Conservation (phyloP, 2,329 filamentous ascomycete species). For the Dactylellina leptospora region DNA sequence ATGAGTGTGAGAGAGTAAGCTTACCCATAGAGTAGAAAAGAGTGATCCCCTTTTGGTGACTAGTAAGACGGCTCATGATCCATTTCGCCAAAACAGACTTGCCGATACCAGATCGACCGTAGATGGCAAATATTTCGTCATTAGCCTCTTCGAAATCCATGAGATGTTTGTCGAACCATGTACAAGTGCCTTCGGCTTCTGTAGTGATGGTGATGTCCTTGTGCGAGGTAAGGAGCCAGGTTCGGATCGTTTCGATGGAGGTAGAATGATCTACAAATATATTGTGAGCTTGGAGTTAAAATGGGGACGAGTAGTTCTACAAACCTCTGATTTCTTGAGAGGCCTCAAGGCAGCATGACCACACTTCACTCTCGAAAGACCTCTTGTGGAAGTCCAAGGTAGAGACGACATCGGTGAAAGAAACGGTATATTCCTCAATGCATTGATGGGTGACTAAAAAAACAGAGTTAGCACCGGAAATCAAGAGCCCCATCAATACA, state of each 20-base stretch:
- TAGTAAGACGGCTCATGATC: conserved; percentile 22
- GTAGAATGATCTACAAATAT: conserved; percentile 5
- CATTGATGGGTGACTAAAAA: conserved; percentile 13
- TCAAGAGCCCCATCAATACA: too few species aligned
- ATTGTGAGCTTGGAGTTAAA: not conserved
- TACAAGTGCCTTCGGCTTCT: conserved; percentile 29
- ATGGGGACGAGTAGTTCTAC: not conserved
- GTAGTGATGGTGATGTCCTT: conserved; percentile 22
- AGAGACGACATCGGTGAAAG: conserved; percentile 13
- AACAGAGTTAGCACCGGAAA: not conserved
- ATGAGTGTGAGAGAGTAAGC: not conserved
- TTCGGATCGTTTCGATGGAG: conserved; percentile 25
- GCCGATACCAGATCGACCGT: conserved; percentile 22
- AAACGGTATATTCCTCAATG: conserved; percentile 20
- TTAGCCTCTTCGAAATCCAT: conserved; percentile 34
- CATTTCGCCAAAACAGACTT: conserved; percentile 36
- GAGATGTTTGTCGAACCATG: conserved; percentile 34
- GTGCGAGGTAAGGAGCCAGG: conserved; percentile 25
- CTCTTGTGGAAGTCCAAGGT: conserved; percentile 12
- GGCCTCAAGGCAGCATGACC: conserved; percentile 21
- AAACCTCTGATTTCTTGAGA: conserved; percentile 20
- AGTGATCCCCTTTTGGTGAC: conserved; percentile 29
- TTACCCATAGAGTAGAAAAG: conserved; percentile 37
- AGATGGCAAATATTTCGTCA: conserved; percentile 32
- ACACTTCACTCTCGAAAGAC: conserved; percentile 18